Evolutionary conservation across 768 basidiomycete genomes (phyloP).

Genomic region (Hericium erinaceus): DNA sequence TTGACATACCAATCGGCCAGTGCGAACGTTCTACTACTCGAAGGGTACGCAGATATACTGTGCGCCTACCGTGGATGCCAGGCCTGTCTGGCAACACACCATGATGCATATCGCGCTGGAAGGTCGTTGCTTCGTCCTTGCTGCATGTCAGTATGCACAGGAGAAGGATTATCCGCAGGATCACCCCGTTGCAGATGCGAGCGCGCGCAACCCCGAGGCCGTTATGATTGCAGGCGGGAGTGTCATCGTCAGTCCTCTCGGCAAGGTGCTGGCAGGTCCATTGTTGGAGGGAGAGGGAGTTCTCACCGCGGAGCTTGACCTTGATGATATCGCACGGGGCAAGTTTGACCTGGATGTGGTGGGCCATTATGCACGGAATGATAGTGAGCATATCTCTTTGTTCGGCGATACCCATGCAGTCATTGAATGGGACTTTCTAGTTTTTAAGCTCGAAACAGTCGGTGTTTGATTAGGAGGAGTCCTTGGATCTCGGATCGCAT

Average conservation of each 20-base stretch:
- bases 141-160: conserved; percentile 50
- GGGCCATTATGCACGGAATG: conserved; percentile 53
- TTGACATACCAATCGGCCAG: conserved; percentile 20
- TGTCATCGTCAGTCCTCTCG: conserved; percentile 50
- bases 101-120: conserved; percentile 60
- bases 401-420: not conserved
- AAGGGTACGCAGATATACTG: conserved; percentile 53
- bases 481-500: not conserved
- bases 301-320: conserved; percentile 46
- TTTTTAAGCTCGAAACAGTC: conserved; percentile 5
- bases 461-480: not conserved
- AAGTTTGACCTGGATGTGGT: conserved; percentile 56
- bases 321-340: conserved; percentile 45
- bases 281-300: conserved; percentile 42
- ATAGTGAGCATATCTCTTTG: conserved; percentile 30
- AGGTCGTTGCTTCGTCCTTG: conserved; percentile 60
- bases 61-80: conserved; percentile 56
- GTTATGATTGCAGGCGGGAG: conserved; percentile 56
- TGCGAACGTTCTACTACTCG: conserved; percentile 51
- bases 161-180: conserved; percentile 43
- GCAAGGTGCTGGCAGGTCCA: conserved; percentile 51
- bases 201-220: conserved; percentile 32
- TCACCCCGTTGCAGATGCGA: conserved; percentile 33
- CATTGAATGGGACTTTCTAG: not conserved
- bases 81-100: conserved; percentile 44